Evolutionary conservation across 2,329 filamentous ascomycete genomes (phyloP).

Genomic region (Ophiostoma sp.): DNA sequence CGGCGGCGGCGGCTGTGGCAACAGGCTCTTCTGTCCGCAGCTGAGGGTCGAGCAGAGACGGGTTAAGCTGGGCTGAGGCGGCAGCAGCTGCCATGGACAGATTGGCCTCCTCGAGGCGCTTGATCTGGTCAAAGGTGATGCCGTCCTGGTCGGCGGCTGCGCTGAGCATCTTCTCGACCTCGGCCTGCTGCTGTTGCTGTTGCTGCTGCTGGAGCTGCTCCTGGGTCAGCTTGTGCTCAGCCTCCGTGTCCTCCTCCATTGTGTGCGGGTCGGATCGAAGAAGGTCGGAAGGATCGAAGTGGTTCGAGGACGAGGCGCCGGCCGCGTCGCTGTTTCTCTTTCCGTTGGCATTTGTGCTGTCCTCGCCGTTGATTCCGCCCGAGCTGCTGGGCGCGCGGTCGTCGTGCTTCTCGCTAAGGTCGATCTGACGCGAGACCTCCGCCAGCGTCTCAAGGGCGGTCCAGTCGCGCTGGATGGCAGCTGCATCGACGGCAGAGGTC

Average conservation of each 20-base stretch:
- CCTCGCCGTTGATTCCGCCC: constrained; percentile 42
- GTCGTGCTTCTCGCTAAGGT: constrained; percentile 62
- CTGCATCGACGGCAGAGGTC: constrained; percentile 39
- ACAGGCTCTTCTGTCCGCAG: constrained; percentile 35
- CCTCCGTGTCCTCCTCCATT: constrained; percentile 14
- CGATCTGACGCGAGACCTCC: constrained; percentile 81
- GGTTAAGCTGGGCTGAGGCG: constrained; percentile 53
- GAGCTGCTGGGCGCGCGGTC: constrained; percentile 48
- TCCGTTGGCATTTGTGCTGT: neutral
- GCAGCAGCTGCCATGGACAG: constrained; percentile 59
- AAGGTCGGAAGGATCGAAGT: constrained; percentile 22
- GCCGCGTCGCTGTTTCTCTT: neutral
- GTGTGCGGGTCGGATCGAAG: constrained; percentile 22
- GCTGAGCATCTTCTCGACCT: constrained; percentile 6
- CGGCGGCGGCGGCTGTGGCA: constrained; percentile 11
- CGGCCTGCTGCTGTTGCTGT: constrained; percentile 5
- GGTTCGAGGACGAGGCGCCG: neutral
- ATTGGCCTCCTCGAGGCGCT: constrained; percentile 51
- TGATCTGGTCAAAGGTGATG: constrained; percentile 46
- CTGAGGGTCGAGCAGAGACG: constrained; percentile 55
- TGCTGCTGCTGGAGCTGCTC: neutral
- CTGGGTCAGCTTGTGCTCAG: neutral
- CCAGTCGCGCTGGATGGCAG: constrained; percentile 56
- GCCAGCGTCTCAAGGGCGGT: constrained; percentile 83
- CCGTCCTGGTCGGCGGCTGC: constrained; percentile 28